Evolutionary conservation across 441 rosid species (phyloP), one percentile per base, ranked within the genome.

Genomic region (Francoa sonchifolia): DNA sequence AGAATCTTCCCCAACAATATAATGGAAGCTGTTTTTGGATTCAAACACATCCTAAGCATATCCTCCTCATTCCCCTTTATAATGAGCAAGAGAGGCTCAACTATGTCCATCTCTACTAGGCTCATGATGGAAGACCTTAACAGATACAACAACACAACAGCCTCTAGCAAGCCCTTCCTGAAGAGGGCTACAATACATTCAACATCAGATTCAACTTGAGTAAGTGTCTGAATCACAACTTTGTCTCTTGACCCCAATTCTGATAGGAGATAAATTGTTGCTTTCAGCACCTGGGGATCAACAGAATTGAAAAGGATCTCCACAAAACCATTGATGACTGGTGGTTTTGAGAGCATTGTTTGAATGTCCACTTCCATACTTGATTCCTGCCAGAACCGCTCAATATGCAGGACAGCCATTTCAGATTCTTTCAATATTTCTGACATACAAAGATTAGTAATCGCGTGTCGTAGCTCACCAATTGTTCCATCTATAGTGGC

Each of bases 231-330:
- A 37, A 72, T 42, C 55, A 80, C 80, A 23, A 67, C 39, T 52
- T 70, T 66, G 47, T 77, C 78, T 56, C 80, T 70, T 12, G 72
- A 77, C 2, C 76, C 83, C 45, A 80, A 54, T 48, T 77, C 92
- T 18, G 78, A 72, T 27, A 80, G 63, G 25, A 80, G 68, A 47
- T 63, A 72, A 40, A 80, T 54, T 0, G 86, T 65, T 28, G 82
- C 72, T 51, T 56, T 60, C 31, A 77, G 51, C 18, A 77, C 80
- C 47, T 45, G 56, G 5, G 61, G 38, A 45, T 74, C 66, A 5
- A 64, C 68, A 16, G 92, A 80, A 67, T 74, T 74, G 65, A 70
- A 64, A 21, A 80, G 73, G 44, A 77, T 64, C 65, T 74, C 92
- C 42, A 77, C 75, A 12, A 80, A 74, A 5, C 92, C 78, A 30